Evolutionary conservation across 2,329 filamentous ascomycete species (phyloP).

Genomic region (Calonectria pteridis): DNA sequence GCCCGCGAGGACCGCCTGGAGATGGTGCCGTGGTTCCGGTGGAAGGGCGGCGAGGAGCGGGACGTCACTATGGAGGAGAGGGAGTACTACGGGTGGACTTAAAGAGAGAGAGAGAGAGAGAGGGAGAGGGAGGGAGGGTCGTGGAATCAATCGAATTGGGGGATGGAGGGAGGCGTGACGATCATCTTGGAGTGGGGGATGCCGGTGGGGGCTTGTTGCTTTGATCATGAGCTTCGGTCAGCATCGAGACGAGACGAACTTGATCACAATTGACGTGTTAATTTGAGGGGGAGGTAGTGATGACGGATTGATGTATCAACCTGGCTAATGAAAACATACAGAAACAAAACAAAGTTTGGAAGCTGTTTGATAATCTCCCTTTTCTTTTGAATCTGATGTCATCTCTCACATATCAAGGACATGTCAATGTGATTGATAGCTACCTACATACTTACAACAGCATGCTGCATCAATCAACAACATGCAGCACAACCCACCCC

Average conservation of each 20-base stretch:
- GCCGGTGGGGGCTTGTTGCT: neutral
- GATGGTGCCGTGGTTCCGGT: slow-evolving; percentile 51
- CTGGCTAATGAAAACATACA: neutral
- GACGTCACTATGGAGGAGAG: slow-evolving; percentile 45
- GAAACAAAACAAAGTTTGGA: neutral
- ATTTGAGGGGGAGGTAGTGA: neutral
- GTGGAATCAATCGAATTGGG: neutral
- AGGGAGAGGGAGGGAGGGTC: no score
- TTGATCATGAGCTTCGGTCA: neutral
- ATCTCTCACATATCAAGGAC: neutral
- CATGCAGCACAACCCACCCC: neutral
- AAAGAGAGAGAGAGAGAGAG: no score
- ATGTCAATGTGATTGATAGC: no score
- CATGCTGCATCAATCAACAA: neutral
- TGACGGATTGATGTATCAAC: neutral
- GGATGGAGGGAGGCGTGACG: neutral
- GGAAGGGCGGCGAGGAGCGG: slow-evolving; percentile 47
- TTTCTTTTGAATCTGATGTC: neutral
- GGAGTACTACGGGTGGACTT: slow-evolving; percentile 26
- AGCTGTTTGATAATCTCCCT: neutral
- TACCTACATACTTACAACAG: neutral
- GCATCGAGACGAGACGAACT: neutral
- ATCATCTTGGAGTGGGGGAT: neutral
- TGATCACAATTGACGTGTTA: neutral
- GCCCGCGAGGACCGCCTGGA: slow-evolving; percentile 46